Evolutionary conservation across 306 rosid species (phyloP), one percentile per base, ranked within the genome.

Genomic region (Acacia melanoxylon): DNA sequence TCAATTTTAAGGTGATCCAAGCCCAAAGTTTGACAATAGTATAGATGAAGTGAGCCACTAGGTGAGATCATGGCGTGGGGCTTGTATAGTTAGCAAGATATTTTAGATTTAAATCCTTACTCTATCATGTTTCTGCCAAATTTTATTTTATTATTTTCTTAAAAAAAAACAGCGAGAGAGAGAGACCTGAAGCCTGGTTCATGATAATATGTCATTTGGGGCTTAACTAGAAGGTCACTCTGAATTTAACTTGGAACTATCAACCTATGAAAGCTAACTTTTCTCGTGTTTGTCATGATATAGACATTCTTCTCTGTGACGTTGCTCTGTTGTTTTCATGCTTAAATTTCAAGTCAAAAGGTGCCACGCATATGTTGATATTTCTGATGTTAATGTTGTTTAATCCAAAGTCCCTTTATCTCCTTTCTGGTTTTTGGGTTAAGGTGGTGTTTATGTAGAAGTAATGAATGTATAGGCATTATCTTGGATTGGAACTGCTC

Each of bases 301-400:
- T 61, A 24, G 4, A 17, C 13, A 66, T 31, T 66, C 71, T 66
- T 66, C 71, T 66, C 71, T 3, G 13, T 66, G 71, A 31, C 45
- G 3, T 66, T 66, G 24, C 44, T 66, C 45, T 66, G 44, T 33
- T 44, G 24, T 66, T 82, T 65, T 72, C 13, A 49, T 58, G 11
- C 72, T 66, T 61, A 12, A 65, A 59, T 42, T 72, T 74, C 7
- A 61, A 25, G n/a, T 49, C 70, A 59, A 69, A 42, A 65, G 42
- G 35, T 73, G 56, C 59, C 51, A 81, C 58, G 41, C 9, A 19
- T 72, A 17, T 73, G 70, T 63, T 45, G 45, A 42, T 72, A 51
- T 41, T 37, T 77, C 27, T 48, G 27, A 74, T 73, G 78, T 81
- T 77, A 58, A 59, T 80, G 61, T 73, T 78, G 83, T 54, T 68